Evolutionary conservation across 768 basidiomycete species (phyloP), one percentile per base, ranked within the genome.

Genomic region (Hygrophoropsis aurantiaca): DNA sequence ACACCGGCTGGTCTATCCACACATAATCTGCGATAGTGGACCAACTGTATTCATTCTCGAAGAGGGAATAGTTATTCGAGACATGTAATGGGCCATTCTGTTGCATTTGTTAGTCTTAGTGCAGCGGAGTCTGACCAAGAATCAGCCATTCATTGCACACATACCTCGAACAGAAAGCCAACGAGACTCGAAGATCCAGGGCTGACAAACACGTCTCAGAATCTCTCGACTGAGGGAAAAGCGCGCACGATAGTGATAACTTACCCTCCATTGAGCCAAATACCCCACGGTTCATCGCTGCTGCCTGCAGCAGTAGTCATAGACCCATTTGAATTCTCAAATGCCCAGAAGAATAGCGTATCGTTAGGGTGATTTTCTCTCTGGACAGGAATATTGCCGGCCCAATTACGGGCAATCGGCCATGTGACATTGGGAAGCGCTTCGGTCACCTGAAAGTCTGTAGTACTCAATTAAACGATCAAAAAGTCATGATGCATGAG

Each of bases 1-100:
- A 72, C 59, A 85, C 85, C 40, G 85, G 87, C 46, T 87, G 82
- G 56, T 89, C 87, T 41, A 89, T 68, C 84, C 83, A 87, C 30
- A 88, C 74, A 52, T 77, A 80, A 61, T 89, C 87, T 1, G 81
- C 77, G 18, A 85, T 58, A 19, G 65, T 74, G 49, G 75, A 68
- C 81, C 84, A 86, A 53, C 78, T 74, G 59, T 79, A 74, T 3
- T 72, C 58, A 52, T 87, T 87, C 11, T 71, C 56, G 15, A 66
- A 67, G 3, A 77, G 59, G 8, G 69, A 73, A 47, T 79, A 80
- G 54, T 87, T 67, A 46, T 63, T 62, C 11, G 72, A 69, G 38
- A 89, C 70, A 2, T 73, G 74, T 38, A 87, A 79, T 3, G 86
- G 87, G 2, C 87, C 87, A 53, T 87, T 88, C 84, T 87, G 49